Conservation (phyloP, 345 rosid species). For the rapeseed (Brassica napus) region DNA sequence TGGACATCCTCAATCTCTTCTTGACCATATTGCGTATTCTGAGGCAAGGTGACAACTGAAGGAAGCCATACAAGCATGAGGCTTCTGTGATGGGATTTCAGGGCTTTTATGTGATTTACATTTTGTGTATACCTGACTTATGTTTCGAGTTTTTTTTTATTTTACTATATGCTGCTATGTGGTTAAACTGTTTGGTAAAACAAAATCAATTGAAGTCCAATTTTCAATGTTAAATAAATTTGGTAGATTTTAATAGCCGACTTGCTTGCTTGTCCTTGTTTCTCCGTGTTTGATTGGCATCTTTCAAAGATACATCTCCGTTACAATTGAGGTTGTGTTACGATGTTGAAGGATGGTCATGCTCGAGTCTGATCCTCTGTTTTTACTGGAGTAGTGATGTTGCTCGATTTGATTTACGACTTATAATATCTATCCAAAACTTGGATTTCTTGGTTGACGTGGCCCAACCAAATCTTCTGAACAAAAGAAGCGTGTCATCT, state of each 20-base stretch:
- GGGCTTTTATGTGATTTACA: conserved; percentile 21
- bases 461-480: conserved; percentile 22
- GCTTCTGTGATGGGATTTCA: background rate
- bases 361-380: conserved; percentile 30
- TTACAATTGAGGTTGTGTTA: too few species aligned
- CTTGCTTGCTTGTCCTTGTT: background rate
- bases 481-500: background rate
- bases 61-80: background rate
- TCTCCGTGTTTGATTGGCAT: background rate
- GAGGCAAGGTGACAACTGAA: conserved; percentile 59
- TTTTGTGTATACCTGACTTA: conserved; percentile 32
- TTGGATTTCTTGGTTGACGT: conserved; percentile 31
- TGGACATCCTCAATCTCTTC: conserved; percentile 92
- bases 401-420: background rate
- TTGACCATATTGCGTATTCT: conserved; percentile 79
- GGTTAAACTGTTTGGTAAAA: conserved; percentile 6
- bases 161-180: conserved; percentile 14
- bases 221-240: too few species aligned
- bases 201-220: conserved; percentile 16
- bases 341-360: conserved; percentile 46
- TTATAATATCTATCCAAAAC: conserved; percentile 17
- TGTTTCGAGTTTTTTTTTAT: background rate
- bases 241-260: too few species aligned
- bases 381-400: background rate
- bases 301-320: too few species aligned